Conservation (phyloP, 2,329 filamentous ascomycete genomes). For the Diaporthe velutina region DNA sequence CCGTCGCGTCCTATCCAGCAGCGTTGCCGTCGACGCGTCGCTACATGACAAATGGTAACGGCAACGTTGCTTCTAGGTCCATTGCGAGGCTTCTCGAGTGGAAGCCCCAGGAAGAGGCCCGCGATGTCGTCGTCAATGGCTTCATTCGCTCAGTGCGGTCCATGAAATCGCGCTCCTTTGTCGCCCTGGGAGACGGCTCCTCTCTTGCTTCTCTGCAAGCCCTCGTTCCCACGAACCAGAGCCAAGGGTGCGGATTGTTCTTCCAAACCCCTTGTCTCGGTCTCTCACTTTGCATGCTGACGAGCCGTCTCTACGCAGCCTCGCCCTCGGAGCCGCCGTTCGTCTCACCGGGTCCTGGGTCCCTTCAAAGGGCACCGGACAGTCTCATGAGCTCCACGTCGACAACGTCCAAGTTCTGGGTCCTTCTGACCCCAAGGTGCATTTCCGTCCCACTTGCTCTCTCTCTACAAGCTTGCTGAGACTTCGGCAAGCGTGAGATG, state of each 20-base stretch:
- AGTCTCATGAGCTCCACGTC: constrained; percentile 86
- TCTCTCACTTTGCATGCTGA: constrained; percentile 46
- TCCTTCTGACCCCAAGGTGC: constrained; percentile 81
- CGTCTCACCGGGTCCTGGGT: constrained; percentile 83
- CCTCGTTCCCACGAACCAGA: constrained; percentile 78
- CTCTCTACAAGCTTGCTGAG: not conserved
- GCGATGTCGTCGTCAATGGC: constrained; percentile 76
- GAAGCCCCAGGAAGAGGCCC: constrained; percentile 57
- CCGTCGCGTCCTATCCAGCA: not conserved
- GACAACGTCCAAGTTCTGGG: constrained; percentile 78
- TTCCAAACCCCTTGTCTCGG: constrained; percentile 43
- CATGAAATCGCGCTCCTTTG: constrained; percentile 87
- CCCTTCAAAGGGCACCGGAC: constrained; percentile 74
- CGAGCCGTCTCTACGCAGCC: constrained; percentile 60
- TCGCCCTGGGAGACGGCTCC: constrained; percentile 89
- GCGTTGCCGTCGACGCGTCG: constrained; percentile 24
- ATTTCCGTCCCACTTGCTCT: not conserved
- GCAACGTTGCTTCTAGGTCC: constrained; percentile 55
- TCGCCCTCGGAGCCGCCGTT: constrained; percentile 86
- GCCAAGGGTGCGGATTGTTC: constrained; percentile 73
- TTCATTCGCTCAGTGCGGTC: constrained; percentile 88
- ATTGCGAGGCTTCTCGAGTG: constrained; percentile 70
- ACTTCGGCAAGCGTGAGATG: not conserved
- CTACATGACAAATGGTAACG: constrained; percentile 8
- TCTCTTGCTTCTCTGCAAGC: constrained; percentile 84